A percentile compares a stretch with the other conserved stretches of the same genome.
These are phyloP conservation scores for Echium plantagineum DNA, from an alignment of 257 asterid species.

Conservation along the genomic window DNA sequence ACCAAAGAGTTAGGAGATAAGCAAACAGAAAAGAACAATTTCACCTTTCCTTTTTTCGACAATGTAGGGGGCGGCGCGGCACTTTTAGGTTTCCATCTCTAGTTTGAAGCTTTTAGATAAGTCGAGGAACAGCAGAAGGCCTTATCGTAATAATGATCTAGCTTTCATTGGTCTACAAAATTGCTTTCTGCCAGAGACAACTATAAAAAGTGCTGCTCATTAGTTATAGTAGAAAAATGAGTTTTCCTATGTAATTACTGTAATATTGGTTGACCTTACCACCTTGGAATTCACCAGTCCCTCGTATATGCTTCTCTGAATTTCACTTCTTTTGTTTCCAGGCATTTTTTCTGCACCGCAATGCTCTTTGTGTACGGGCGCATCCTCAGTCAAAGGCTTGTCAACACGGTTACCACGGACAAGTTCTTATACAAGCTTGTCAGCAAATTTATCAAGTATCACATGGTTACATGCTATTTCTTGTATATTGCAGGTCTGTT, in stretches of 20 bases:
- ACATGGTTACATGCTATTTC: conserved; percentile 87
- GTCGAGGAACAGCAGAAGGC: too few relatives aligned
- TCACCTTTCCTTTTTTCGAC: too few relatives aligned
- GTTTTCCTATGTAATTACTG: too few relatives aligned
- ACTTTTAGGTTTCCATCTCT: too few relatives aligned
- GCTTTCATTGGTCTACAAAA: too few relatives aligned
- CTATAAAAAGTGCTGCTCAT: conserved; percentile 28
- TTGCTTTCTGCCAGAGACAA: too few relatives aligned
- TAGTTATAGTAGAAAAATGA: conserved; percentile 7
- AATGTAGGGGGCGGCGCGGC: too few relatives aligned
- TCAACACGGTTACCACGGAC: conserved; percentile 66
- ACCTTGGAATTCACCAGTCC: background rate
- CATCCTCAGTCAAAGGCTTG: conserved; percentile 74
- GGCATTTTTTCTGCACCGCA: conserved; percentile 88
- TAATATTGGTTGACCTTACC: background rate
- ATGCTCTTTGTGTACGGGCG: conserved; percentile 84
- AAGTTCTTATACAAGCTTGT: conserved; percentile 62
- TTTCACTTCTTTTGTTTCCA: conserved; percentile 19
- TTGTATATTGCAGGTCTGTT: conserved; percentile 67
- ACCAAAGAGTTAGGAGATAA: background rate
- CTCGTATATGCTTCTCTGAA: background rate
- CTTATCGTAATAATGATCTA: too few relatives aligned
- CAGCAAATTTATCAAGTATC: conserved; percentile 67
- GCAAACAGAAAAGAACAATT: too few relatives aligned
- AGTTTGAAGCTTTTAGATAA: too few relatives aligned